These are phyloP conservation scores for Psilocybe cyanescens DNA, from an alignment of 768 basidiomycete genomes.

Conservation along the genomic window DNA sequence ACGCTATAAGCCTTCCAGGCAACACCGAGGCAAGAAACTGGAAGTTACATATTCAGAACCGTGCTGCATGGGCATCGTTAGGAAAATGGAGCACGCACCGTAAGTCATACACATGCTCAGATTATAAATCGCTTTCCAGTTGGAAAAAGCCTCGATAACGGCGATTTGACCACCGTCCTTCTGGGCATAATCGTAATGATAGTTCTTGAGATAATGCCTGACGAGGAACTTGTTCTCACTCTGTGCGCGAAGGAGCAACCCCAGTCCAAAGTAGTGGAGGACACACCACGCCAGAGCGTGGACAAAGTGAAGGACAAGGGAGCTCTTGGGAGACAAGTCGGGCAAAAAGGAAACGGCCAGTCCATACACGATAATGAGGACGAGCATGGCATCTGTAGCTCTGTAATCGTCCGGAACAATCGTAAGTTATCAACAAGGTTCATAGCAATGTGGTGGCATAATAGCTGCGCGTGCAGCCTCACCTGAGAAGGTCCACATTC, in stretches of 20 bases:
- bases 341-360: constrained; percentile 64
- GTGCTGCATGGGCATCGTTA: background rate
- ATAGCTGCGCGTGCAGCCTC: constrained; percentile 22
- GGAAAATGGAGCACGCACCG: constrained; percentile 45
- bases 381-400: constrained; percentile 82
- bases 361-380: constrained; percentile 75
- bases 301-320: constrained; percentile 71
- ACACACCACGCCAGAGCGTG: constrained; percentile 88
- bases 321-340: constrained; percentile 45
- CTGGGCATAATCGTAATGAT: constrained; percentile 70
- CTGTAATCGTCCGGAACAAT: constrained; percentile 42
- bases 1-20: constrained; percentile 90
- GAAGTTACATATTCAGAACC: constrained; percentile 6
- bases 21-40: constrained; percentile 85
- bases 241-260: constrained; percentile 82
- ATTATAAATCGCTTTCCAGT: constrained; percentile 95
- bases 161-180: constrained; percentile 75
- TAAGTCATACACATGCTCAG: constrained; percentile 95
- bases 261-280: constrained; percentile 89
- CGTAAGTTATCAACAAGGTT: constrained; percentile 23
- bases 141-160: constrained; percentile 90
- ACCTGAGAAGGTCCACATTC: constrained; percentile 89
- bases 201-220: constrained; percentile 92
- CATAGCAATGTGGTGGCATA: background rate
- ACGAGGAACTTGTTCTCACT: constrained; percentile 88